Percentiles rank a stretch among this genome's conserved stretches.
These are phyloP conservation scores for Heritiera littoralis DNA, from an alignment of 345 rosid genomes.

Conservation along the genomic window DNA sequence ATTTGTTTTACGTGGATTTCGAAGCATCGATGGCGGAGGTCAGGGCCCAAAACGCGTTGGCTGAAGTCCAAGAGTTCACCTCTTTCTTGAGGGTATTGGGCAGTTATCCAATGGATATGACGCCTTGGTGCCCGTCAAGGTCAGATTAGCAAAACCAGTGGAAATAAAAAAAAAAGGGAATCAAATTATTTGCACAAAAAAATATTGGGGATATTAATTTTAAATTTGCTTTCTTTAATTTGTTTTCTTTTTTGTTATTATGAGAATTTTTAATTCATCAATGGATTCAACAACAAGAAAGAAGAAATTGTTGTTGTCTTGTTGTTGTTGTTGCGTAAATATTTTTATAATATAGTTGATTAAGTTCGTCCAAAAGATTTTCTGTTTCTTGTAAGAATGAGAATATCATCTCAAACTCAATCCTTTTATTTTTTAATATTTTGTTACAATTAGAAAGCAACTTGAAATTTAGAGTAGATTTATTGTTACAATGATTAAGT, in stretches of 20 bases:
- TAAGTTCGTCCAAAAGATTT: too few species aligned
- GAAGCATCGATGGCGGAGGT: conserved; percentile 97
- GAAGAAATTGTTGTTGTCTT: neutral
- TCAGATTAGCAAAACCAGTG: conserved; percentile 28
- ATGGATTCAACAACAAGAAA: neutral
- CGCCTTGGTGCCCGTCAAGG: conserved; percentile 78
- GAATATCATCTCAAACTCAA: conserved; percentile 6
- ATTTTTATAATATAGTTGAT: conserved; percentile 2
- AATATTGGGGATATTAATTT: conserved; percentile 10
- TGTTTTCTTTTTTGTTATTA: neutral
- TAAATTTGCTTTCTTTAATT: neutral
- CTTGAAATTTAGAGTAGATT: too few species aligned
- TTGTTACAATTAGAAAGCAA: too few species aligned
- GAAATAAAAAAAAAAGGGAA: neutral
- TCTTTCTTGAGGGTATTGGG: conserved; percentile 94
- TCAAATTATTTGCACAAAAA: conserved; percentile 24
- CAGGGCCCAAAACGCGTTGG: conserved; percentile 89
- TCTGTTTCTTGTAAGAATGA: conserved; percentile 20
- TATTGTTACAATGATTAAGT: too few species aligned
- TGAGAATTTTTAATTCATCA: conserved; percentile 22
- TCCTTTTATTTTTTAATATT: neutral
- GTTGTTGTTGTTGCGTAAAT: conserved; percentile 16
- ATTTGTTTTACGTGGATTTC: conserved; percentile 84
- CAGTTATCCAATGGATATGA: conserved; percentile 99
- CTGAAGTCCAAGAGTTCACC: conserved; percentile 97